phyloP scores from a whole-genome alignment of 2,329 filamentous ascomycete genomes.

The Fusarium coffeatum region DNA sequence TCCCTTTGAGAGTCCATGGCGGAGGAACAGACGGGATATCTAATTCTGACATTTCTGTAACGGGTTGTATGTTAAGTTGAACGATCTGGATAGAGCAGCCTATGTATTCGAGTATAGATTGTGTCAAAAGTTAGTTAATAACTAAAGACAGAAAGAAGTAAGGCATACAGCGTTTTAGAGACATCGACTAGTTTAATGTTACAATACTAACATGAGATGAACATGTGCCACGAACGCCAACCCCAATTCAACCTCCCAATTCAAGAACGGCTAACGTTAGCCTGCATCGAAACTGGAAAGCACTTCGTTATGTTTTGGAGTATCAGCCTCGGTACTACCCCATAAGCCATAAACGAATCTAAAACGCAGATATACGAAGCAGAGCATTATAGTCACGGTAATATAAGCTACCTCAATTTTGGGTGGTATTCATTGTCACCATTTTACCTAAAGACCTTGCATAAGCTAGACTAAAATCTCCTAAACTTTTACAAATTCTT shows the following conservation, averaged over 20 bases:
- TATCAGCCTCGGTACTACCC: not conserved
- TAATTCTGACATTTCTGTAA: constrained; percentile 42
- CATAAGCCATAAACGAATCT: not conserved
- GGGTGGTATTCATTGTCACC: not conserved
- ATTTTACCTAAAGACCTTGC: not conserved
- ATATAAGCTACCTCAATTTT: not conserved
- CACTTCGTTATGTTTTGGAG: not conserved
- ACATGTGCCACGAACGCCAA: not conserved
- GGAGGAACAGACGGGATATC: constrained; percentile 45
- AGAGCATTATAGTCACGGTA: not conserved
- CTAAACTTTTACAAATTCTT: not conserved
- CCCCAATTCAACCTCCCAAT: not conserved
- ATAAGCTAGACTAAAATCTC: not conserved
- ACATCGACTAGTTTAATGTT: no score
- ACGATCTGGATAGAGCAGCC: no score
- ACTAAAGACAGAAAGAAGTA: no score
- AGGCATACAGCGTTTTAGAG: no score
- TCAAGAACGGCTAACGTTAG: not conserved
- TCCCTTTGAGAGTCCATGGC: constrained; percentile 59
- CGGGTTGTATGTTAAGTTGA: constrained; percentile 1
- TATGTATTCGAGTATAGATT: no score
- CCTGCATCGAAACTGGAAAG: not conserved
- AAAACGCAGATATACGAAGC: not conserved
- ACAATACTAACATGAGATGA: not conserved
- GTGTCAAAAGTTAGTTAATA: no score